Base-by-base conservation (phyloP, 164 flowering plant genomes). In the Pachysandra terminalis region DNA sequence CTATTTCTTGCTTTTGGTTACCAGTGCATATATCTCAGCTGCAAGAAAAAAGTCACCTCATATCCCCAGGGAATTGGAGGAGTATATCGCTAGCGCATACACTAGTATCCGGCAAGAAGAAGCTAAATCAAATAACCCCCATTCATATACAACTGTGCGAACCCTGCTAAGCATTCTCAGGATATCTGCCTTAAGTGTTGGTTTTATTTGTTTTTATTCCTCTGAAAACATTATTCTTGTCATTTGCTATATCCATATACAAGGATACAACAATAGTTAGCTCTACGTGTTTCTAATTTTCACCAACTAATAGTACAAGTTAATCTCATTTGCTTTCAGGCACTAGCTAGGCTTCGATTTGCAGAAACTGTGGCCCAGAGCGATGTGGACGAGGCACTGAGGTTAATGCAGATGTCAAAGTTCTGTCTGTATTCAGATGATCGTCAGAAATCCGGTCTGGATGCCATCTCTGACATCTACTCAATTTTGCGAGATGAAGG, bases 381-480 rank as follows among this genome's bases (percentile, higher is more conserved):
- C 77, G 99, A 96, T 78, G 97, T 96, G 68, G 99, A 96, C 68
- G 99, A 96, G 74, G 97, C 99, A 19, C 83, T 96, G 45, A 85
- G 99, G 78, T 72, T 93, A 75, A 96, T 96, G 96, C 98, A 93
- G 77, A 96, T 96, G 99, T 96, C 99, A 56, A 96, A 96, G 69
- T 93, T 91, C 78, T 96, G 98, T 24, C 76, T 96, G 70, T 93
- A 96, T 74, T 88, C 98, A 1, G 99, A 93, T 67, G 99, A 96
- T 35, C 89, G 95, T 23, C 94, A 84, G 77, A 87, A 67, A 78
- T 85, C 98, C 71, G 98, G 99, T 61, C 84, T 96, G 45, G 99
- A 96, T 85, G 96, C 99, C 52, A 91, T 96, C 54, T 96, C 99
- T 23, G 99, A 93, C 72, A 93, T 93, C 49, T 96, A 96, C 67